These are phyloP conservation scores for Ricinus communis DNA, from an alignment of 345 rosid species.

Conservation along the genomic window DNA sequence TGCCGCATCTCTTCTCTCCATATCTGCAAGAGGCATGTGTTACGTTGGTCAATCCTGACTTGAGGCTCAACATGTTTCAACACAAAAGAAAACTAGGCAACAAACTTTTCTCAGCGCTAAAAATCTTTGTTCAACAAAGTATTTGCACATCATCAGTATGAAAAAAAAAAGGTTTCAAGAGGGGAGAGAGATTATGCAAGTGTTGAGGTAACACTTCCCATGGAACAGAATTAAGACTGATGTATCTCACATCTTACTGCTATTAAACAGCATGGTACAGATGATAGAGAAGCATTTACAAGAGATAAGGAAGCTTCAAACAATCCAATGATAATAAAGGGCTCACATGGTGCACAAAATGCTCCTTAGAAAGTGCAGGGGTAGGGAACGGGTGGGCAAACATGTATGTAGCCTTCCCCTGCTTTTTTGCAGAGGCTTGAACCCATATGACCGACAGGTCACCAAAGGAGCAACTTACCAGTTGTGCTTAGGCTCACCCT, in stretches of 20 bases:
- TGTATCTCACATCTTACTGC: background rate
- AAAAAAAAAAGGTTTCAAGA: too few species aligned
- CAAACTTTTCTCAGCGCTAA: background rate
- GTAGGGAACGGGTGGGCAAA: too few species aligned
- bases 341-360: too few species aligned
- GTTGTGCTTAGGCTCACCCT: too few species aligned
- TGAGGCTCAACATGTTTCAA: background rate
- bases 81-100: background rate
- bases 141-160: too few species aligned
- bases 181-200: background rate
- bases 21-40: constrained; percentile 43
- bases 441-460: too few species aligned
- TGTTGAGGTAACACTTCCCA: background rate
- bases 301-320: background rate
- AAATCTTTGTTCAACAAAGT: too few species aligned
- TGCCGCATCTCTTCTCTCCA: constrained; percentile 95
- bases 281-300: background rate
- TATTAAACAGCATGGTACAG: background rate
- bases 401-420: too few species aligned
- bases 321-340: background rate
- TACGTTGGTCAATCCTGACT: background rate
- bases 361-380: too few species aligned
- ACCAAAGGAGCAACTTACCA: too few species aligned
- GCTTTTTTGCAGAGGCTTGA: too few species aligned
- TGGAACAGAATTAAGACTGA: too few species aligned